Evolutionary conservation across 148 eudicot genomes (phyloP).

Genomic region (Dysphania ambrosioides): DNA sequence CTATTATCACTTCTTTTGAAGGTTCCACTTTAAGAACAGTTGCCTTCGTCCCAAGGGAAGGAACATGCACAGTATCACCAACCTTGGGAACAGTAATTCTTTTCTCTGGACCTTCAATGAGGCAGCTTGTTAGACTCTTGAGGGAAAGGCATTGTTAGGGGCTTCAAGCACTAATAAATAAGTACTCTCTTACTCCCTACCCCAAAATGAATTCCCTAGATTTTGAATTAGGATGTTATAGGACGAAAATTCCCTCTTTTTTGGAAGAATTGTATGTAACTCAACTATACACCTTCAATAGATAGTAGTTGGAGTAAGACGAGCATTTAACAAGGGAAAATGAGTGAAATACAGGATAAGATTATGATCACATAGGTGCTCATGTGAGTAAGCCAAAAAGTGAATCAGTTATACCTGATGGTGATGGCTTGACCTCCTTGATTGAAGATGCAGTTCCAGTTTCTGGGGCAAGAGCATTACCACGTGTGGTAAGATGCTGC

Average conservation of each 20-base stretch:
- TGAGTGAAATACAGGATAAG: no score
- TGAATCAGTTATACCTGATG: constrained; percentile 41
- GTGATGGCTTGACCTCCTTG: constrained; percentile 21
- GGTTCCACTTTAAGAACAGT: constrained; percentile 61
- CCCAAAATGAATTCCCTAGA: background rate
- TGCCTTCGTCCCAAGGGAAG: constrained; percentile 64
- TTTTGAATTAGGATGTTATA: background rate
- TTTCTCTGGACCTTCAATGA: constrained; percentile 32
- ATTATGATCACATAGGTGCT: no score
- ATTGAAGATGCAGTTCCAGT: constrained; percentile 20
- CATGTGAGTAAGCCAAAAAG: background rate
- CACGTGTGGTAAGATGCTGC: constrained; percentile 28
- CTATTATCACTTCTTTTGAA: constrained; percentile 59
- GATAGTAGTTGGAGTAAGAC: no score
- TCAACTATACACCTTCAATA: background rate
- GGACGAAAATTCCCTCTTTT: background rate
- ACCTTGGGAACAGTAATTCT: constrained; percentile 45
- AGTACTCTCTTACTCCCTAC: background rate
- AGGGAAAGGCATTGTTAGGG: background rate
- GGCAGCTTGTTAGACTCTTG: constrained; percentile 6
- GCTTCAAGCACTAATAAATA: constrained; percentile 3
- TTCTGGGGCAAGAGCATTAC: constrained; percentile 18
- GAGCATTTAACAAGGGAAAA: no score
- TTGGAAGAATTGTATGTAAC: background rate
- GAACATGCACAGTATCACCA: constrained; percentile 69